Evolutionary conservation across 257 asterid species (phyloP), one percentile per base, ranked within the genome.

Genomic region (Ligustrum vulgare): DNA sequence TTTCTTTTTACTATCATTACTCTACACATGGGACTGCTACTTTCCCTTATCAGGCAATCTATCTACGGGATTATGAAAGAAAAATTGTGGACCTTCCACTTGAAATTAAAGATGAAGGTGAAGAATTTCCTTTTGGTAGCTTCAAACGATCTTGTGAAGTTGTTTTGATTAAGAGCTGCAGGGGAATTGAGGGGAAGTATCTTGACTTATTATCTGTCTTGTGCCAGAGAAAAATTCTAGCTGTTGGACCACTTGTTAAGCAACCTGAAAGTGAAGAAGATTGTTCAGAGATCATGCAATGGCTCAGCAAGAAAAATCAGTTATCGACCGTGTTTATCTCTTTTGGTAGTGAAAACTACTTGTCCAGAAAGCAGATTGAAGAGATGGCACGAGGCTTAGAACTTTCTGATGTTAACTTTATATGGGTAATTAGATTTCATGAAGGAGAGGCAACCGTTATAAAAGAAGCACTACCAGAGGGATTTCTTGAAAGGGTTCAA

Each of bases 261-360:
- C 31, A 62, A 37, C 56, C 22, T 5, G 76, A 6, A 32, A 15
- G 16, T 41, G 43, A 8, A 5, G 77, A 41, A 3, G 66, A 39
- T 2, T 33, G 68, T 15, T 31, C 78, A 4, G 79, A 72, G 63
- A 77, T 86, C 66, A 16, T 80, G 35, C 11, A 72, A 23, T 86
- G 91, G 89, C 49, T 86, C 15, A 77, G 80, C 73, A 67, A 66
- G 51, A 86, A 79, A 58, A 41, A 23, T 0, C 54, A 8, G 13
- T 23, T 49, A 11, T 86, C 93, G 3, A 77, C 81, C 11, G 78
- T 84, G n/a, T 88, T 69, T 70, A 65, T 84, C 6, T 84, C 87
- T 0, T 86, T 88, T 33, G 91, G 91, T 1, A 88, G 91, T 18
- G 93, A 88, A 65, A 67, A 75, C 70, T 88, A 78, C 74, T 51